phyloP scores from a whole-genome alignment of 2,329 filamentous ascomycete genomes.

The Claviceps citrina region DNA sequence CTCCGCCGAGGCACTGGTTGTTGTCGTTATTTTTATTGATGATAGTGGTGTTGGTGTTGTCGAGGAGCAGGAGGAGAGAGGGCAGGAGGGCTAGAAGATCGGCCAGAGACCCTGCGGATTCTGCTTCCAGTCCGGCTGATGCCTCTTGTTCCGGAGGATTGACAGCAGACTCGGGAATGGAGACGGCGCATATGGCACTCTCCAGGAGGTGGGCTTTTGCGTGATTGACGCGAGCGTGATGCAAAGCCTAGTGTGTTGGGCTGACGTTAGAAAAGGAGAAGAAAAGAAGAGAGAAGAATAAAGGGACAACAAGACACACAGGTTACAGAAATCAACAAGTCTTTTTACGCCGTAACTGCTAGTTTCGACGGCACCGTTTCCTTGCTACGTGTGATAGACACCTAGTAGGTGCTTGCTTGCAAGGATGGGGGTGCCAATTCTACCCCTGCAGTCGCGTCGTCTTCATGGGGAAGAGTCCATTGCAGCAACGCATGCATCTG shows the following conservation, averaged over 20 bases:
- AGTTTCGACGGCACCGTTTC: no score
- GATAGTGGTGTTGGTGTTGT: no score
- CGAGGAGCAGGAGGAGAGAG: slow-evolving; percentile 30
- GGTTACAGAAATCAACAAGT: background rate
- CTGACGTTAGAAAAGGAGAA: background rate
- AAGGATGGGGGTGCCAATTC: no score
- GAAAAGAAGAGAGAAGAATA: no score
- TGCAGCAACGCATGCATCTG: no score
- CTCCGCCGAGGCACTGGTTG: slow-evolving; percentile 19
- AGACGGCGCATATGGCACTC: slow-evolving; percentile 32
- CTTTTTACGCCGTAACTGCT: no score
- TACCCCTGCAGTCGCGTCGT: no score
- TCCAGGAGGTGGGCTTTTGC: slow-evolving; percentile 37
- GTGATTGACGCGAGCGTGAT: slow-evolving; percentile 29
- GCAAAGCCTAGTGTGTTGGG: slow-evolving; percentile 40
- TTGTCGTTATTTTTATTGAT: slow-evolving; percentile 20
- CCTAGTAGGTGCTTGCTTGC: no score
- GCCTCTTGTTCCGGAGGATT: slow-evolving; percentile 5
- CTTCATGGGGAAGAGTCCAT: no score
- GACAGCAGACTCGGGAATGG: slow-evolving; percentile 14
- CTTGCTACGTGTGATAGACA: no score
- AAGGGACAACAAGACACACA: no score
- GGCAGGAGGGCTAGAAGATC: slow-evolving; percentile 42
- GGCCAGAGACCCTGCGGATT: slow-evolving; percentile 28
- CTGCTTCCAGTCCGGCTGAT: background rate